Evolutionary conservation across 768 basidiomycete species (phyloP), one percentile per base, ranked within the genome.

Genomic region (Inosperma sp.): DNA sequence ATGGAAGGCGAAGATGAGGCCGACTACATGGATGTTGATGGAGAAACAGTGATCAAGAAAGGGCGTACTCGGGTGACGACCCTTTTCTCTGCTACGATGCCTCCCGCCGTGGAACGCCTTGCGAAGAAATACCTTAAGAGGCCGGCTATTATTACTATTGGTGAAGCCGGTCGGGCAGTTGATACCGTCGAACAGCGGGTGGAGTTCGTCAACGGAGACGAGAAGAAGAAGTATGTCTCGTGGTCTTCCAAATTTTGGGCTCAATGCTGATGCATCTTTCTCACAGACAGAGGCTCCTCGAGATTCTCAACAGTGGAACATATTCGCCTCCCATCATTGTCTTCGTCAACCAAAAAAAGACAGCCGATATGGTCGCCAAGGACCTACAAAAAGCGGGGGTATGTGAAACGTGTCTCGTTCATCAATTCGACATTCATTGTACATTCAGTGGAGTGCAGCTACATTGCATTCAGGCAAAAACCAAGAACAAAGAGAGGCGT

Each of bases 321-420:
- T 92, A 83, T 66, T 68, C 83, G 29, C 82, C 96, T 14, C 96
- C 96, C 4, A 98, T 99, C 59, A 99, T 99, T 56, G 89, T 93
- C 16, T 99, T 98, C 70, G 94, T 97, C 74, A 98, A 98, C 67
- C 94, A 98, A 70, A 99, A 99, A 78, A 96, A 97, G 78, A 95
- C 93, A 10, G 95, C 94, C 44, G 96, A 99, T 65, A 91, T 93
- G 85, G 92, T 99, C 27, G 87, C 92, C 31, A 94, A 94, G 66
- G 94, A 97, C 63, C 74, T 99, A 2, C 84, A 85, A 42, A 88
- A 93, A 46, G 91, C 85, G 33, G 88, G 90, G 17, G 88, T 94
- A 66, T 34, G 88, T 79, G 19, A 33, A 42, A n/a, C 39, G 23
- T 43, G 14, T 50, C 53, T n/a, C 37, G 45, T 44, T 53, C 41